These are phyloP conservation scores for Mariannaea sp. DNA, from an alignment of 2,329 filamentous ascomycete species.

Conservation along the genomic window DNA sequence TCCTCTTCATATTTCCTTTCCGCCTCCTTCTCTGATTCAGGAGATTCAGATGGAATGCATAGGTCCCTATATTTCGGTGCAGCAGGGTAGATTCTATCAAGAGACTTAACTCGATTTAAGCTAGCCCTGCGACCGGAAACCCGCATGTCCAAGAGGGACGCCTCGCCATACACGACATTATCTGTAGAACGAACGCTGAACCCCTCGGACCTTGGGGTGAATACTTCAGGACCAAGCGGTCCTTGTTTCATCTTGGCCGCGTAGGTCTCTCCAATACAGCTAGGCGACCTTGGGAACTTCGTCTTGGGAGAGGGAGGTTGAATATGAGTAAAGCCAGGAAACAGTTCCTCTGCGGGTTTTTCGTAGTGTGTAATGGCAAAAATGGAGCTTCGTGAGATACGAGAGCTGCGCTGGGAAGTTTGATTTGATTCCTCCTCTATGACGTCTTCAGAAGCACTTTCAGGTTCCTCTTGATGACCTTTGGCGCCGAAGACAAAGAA, in stretches of 20 bases:
- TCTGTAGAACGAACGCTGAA: slow-evolving; percentile 44
- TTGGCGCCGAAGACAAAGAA: slow-evolving; percentile 55
- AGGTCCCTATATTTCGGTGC: slow-evolving; percentile 42
- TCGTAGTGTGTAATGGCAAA: slow-evolving; percentile 41
- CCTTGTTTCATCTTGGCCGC: slow-evolving; percentile 24
- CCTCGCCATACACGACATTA: slow-evolving; percentile 47
- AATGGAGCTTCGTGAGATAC: slow-evolving; percentile 28
- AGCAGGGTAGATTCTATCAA: slow-evolving; percentile 43
- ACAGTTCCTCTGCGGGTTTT: slow-evolving; percentile 31
- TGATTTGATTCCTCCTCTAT: slow-evolving; percentile 19
- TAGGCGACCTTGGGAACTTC: slow-evolving; percentile 34
- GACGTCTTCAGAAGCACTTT: slow-evolving; percentile 24
- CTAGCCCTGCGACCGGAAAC: slow-evolving; percentile 33
- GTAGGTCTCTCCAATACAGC: slow-evolving; percentile 44
- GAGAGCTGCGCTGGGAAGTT: slow-evolving; percentile 6
- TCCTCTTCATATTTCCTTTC: slow-evolving; percentile 17
- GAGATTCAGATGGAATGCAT: slow-evolving; percentile 32
- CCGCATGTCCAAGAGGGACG: slow-evolving; percentile 46
- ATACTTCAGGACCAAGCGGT: slow-evolving; percentile 28
- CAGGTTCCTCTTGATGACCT: slow-evolving; percentile 30
- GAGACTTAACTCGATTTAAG: slow-evolving; percentile 44
- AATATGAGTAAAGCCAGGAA: slow-evolving; percentile 26
- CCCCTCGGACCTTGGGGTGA: slow-evolving; percentile 42
- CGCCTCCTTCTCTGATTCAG: slow-evolving; percentile 28
- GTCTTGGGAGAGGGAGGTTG: slow-evolving; percentile 30